Conservation (phyloP, 2,329 filamentous ascomycete genomes). For the Chrysoporthe puriensis region DNA sequence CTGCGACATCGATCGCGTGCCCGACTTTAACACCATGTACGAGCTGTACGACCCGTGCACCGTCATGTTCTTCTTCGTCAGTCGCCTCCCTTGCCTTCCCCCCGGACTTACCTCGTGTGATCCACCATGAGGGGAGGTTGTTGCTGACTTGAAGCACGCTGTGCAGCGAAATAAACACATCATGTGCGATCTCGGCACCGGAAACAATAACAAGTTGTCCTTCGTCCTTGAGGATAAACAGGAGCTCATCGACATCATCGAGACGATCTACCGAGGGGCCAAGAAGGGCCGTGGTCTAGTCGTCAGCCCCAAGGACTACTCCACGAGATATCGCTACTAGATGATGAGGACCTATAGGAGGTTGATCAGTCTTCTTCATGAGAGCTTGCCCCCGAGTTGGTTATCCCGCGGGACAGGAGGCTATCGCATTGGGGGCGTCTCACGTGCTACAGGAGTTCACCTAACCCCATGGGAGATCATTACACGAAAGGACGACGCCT, state of each 20-base stretch:
- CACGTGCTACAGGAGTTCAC: not conserved
- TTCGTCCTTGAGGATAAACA: constrained; percentile 98
- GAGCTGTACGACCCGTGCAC: constrained; percentile 75
- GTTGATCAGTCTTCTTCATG: not conserved
- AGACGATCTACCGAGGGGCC: constrained; percentile 96
- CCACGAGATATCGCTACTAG: constrained; percentile 70
- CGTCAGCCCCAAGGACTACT: constrained; percentile 86
- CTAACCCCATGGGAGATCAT: not conserved
- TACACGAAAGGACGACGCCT: not conserved
- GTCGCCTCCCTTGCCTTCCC: not conserved
- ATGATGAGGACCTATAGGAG: not conserved
- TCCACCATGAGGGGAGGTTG: constrained; percentile 10
- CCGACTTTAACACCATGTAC: constrained; percentile 97
- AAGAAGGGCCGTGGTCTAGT: constrained; percentile 98
- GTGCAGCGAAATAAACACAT: constrained; percentile 86
- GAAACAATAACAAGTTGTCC: constrained; percentile 98
- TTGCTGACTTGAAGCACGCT: constrained; percentile 49
- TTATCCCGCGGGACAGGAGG: not conserved
- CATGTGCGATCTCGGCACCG: constrained; percentile 97
- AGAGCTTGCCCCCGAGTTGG: not conserved
- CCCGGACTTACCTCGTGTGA: not conserved
- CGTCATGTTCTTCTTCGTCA: constrained; percentile 80
- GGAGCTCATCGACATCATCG: constrained; percentile 96
- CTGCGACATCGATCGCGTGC: constrained; percentile 88
- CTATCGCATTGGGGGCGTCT: not conserved